Evolutionary conservation across 257 asterid species (phyloP), one percentile per base, ranked within the genome.

Genomic region (Fraxinus cuspidata): DNA sequence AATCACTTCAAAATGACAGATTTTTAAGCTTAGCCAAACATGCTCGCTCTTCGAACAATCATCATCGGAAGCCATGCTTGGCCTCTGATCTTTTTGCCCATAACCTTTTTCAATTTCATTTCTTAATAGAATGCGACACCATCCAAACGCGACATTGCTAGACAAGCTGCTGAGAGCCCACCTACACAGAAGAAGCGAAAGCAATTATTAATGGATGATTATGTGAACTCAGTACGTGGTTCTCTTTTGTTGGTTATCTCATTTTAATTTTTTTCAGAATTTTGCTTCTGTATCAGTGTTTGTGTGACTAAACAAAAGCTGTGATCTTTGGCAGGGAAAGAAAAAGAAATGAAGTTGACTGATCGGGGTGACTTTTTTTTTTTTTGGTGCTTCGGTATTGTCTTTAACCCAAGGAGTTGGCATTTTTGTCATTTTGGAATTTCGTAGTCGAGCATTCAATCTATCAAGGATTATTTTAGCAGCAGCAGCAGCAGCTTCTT

Each of bases 121-220:
- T 69, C 42, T 47, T 70, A 79, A 64, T 91, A 92, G 89, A 88
- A 78, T 77, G 56, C 75, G 29, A 90, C 97, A 56, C 96, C 96
- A 40, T 85, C 98, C 16, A 95, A 93, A 85, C 97, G 96, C 0
- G 71, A 93, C n/a, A 80, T 86, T 76, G 82, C 89, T 72, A 89
- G 98, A 78, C 98, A 90, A 76, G 87, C 92, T 25, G 89, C 89
- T 1, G 97, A 91, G 82, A 90, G 97, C 86, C 94, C 99, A 53
- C 94, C 98, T 27, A 78, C 74, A 6, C 58, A 77, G 80, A 93
- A 95, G 86, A 95, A 93, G 81, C 94, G 96, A 77, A 91, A 88
- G 85, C 97, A 95, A 51, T 77, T 75, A 40, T 77, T 64, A 23
- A 90, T 95, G 98, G 98, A 95, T 47, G 98, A 93, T 78, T 91